Conservation (phyloP, 1,284 basidiomycete species). For the Malassezia cuniculi region DNA sequence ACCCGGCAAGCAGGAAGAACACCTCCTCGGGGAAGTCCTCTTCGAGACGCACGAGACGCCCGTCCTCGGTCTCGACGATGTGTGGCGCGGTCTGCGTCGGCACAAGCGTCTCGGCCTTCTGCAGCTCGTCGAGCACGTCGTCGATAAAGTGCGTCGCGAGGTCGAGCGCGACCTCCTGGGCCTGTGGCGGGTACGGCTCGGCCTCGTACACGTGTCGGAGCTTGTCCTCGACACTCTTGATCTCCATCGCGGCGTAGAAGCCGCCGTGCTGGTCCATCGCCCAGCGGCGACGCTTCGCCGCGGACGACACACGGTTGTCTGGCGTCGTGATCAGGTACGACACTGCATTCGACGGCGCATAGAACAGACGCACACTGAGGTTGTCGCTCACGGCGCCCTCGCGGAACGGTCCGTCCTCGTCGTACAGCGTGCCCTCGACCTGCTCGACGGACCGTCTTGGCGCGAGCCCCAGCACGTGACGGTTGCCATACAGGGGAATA, state of each 20-base stretch:
- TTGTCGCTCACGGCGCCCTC: constrained; percentile 39
- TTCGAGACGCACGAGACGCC: constrained; percentile 34
- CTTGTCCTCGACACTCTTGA: constrained; percentile 41
- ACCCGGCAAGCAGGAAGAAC: constrained; percentile 42
- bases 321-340: constrained; percentile 42
- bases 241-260: constrained; percentile 44
- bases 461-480: constrained; percentile 17
- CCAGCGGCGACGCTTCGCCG: constrained; percentile 39
- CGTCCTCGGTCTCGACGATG: constrained; percentile 33
- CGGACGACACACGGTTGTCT: constrained; percentile 41
- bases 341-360: constrained; percentile 6
- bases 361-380: constrained; percentile 38
- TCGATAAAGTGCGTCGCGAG: constrained; percentile 18
- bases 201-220: constrained; percentile 17
- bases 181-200: constrained; percentile 17
- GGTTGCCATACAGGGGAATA: constrained; percentile 11
- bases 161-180: constrained; percentile 27
- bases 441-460: constrained; percentile 22
- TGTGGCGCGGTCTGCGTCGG: constrained; percentile 20
- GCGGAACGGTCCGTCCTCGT: constrained; percentile 32
- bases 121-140: constrained; percentile 38
- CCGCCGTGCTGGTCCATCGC: constrained; percentile 38
- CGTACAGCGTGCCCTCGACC: constrained; percentile 41
- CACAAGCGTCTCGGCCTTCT: constrained; percentile 40
- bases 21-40: constrained; percentile 43